A percentile compares a stretch with the other conserved stretches of the same genome.
Conservation (phyloP, 2,329 filamentous ascomycete genomes). For the Beauveria brongniartii region DNA sequence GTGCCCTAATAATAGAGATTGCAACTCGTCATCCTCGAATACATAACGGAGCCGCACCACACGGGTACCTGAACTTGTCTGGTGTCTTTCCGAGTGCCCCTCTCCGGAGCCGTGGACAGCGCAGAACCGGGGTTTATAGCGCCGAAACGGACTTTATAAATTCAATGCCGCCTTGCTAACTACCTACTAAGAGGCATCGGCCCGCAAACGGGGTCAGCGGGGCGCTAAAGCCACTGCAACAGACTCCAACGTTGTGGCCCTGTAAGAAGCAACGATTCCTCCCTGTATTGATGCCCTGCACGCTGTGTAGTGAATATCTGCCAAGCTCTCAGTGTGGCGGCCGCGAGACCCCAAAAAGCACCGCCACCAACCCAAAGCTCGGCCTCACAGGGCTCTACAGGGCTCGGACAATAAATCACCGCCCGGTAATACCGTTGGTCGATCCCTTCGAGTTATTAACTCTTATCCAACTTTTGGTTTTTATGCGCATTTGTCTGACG, state of each 20-base stretch:
- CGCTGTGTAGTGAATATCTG: too few relatives aligned
- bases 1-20: too few relatives aligned
- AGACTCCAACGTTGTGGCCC: too few relatives aligned
- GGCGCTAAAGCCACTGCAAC: background rate
- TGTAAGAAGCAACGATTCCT: too few relatives aligned
- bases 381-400: background rate
- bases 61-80: too few relatives aligned
- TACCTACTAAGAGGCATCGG: background rate
- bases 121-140: background rate
- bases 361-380: background rate
- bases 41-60: too few relatives aligned
- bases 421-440: background rate
- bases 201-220: background rate
- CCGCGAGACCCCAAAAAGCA: background rate
- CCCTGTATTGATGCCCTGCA: too few relatives aligned
- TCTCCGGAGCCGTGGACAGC: too few relatives aligned
- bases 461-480: background rate
- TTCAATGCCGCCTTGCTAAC: background rate
- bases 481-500: background rate
- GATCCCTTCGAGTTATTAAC: background rate
- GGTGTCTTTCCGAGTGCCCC: too few relatives aligned
- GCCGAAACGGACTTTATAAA: background rate
- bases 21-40: too few relatives aligned
- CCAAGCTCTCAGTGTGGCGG: too few relatives aligned
- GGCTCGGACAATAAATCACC: background rate